Conservation (phyloP, 345 rosid species). For the Lagerstroemia speciosa region DNA sequence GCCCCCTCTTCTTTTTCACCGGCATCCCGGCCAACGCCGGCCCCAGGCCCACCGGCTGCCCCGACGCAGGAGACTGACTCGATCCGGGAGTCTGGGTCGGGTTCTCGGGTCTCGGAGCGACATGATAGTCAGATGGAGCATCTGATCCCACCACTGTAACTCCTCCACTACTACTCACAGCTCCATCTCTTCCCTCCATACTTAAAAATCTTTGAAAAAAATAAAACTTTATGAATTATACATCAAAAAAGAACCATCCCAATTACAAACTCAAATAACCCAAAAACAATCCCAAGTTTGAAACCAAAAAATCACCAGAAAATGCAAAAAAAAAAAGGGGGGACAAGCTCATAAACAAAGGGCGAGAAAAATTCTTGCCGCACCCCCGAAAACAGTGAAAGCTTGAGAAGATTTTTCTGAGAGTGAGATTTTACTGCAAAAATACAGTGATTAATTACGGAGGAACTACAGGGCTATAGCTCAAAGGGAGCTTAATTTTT, state of each 20-base stretch:
- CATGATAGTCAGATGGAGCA: constrained; percentile 46
- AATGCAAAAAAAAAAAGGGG: too few species aligned
- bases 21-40: constrained; percentile 22
- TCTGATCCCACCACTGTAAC: constrained; percentile 51
- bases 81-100: constrained; percentile 29
- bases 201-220: too few species aligned
- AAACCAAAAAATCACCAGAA: too few species aligned
- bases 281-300: background rate
- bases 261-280: background rate
- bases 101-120: constrained; percentile 70
- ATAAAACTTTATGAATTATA: too few species aligned
- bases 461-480: too few species aligned
- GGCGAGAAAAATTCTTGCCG: too few species aligned
- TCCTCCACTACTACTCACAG: constrained; percentile 39
- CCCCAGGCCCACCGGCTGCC: constrained; percentile 14
- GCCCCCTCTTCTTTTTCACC: constrained; percentile 80
- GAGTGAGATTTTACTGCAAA: too few species aligned
- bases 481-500: too few species aligned
- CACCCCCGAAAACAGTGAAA: too few species aligned
- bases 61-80: constrained; percentile 21
- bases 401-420: too few species aligned
- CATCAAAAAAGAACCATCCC: background rate
- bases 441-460: too few species aligned
- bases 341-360: too few species aligned
- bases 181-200: constrained; percentile 8